Evolutionary conservation across 2,329 filamentous ascomycete genomes (phyloP), one percentile per base, ranked within the genome.

Genomic region (Fusarium coicis): DNA sequence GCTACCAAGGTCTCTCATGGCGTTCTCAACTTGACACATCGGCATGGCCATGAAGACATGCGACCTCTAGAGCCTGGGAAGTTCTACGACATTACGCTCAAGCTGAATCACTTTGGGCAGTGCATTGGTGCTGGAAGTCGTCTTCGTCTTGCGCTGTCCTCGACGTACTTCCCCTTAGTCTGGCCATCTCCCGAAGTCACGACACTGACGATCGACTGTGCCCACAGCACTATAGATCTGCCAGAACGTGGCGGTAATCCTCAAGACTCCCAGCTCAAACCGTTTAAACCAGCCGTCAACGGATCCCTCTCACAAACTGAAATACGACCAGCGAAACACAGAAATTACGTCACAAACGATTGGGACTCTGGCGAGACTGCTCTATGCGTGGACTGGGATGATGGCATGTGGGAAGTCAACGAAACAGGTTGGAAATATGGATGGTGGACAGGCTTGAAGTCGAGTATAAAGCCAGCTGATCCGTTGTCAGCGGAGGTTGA

Each of bases 101-200:
- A 65, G 6, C 2, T 65, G 28, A 54, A 63, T 5, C 58, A 65
- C 21, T 65, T 63, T 26, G 63, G 63, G 0, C 47, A 65, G 7
- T n/a, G 58, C 1, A 63, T 65, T 10, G 42, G 63, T 10, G 2
- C 21, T n/a, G 40, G 63, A 15, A 63, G 58, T 14, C 58, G 58
- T 1, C 28, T 65, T 6, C 63, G 63, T 1, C 36, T 65, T 36
- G 63, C 63, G 2, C 4, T 65, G 5, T 65, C 63, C 1, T 55
- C 63, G 0, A 55, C 63, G 3, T 65, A 63, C 23, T 65, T 65
- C 28, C 63, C 63, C 19, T 23, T 65, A 21, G 47, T 63, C 16
- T 65, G 63, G 63, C 58, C 63, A 21, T 65, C 63, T 19, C 58
- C 63, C 5, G 36, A 63, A 19, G 16, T 30, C 10, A 65, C 63